These are phyloP conservation scores for Nicotiana tomentosiformis DNA, from an alignment of 257 asterid species.

Conservation along the genomic window DNA sequence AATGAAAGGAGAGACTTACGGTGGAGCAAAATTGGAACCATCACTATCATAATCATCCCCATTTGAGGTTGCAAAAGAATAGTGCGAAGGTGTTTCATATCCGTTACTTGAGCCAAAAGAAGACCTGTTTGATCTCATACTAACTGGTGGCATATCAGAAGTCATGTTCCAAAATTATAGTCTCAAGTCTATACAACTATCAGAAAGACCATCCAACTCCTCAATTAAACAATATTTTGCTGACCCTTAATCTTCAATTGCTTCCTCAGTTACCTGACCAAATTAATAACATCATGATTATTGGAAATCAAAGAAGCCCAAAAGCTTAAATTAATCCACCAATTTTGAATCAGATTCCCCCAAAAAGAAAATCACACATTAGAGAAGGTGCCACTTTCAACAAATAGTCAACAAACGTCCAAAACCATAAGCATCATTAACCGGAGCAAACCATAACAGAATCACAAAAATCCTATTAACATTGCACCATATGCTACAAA, in stretches of 20 bases:
- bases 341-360: not conserved
- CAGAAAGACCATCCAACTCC: slow-evolving; percentile 13
- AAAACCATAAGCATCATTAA: not conserved
- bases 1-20: slow-evolving; percentile 37
- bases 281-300: not conserved
- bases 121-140: slow-evolving; percentile 74
- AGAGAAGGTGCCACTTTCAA: not conserved
- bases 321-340: not conserved
- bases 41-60: slow-evolving; percentile 95
- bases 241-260: not conserved
- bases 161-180: slow-evolving; percentile 30
- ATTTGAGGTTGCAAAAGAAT: slow-evolving; percentile 57
- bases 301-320: not conserved
- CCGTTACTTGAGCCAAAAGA: slow-evolving; percentile 89
- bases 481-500: not conserved
- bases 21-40: slow-evolving; percentile 86
- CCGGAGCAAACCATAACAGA: not conserved
- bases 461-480: not conserved
- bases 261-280: slow-evolving; percentile 1
- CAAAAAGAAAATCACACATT: not conserved
- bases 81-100: slow-evolving; percentile 60
- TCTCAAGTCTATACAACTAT: not conserved
- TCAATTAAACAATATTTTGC: slow-evolving; percentile 6
- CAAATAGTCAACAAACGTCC: not conserved
- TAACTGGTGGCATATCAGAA: slow-evolving; percentile 51